Base-by-base conservation (phyloP, 1,139 yeast genomes). In the Magnusiomyces magnusii region DNA sequence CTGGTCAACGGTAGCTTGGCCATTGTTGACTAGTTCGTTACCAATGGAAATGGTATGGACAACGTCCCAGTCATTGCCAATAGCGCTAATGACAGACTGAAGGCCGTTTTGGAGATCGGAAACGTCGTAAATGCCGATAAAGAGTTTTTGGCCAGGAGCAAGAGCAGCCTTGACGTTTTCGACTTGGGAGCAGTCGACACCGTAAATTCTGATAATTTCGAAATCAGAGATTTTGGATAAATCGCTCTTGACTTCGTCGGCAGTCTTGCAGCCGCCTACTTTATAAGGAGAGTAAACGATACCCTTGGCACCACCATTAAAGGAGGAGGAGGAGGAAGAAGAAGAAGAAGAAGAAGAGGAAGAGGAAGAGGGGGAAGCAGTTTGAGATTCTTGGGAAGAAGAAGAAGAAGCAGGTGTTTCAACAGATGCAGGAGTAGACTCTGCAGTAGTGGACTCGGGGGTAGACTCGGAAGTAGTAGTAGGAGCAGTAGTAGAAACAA, bases 281-380 rank as follows among this genome's bases (percentile, higher is more conserved):
- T 84, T 78, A 78, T 90, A 89, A 59, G 96, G 96, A 21, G 96
- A 86, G 77, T 89, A 90, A 28, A 92, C 80, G 69, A 90, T 85
- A 68, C 96, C 97, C 64, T 80, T 81, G 55, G 76, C 72, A 56
- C 76, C 76, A 49, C 68, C 69, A 60, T 65, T 54, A 55, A 70
- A 72, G 54, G 64, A 66, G 36, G 64, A 51, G 55, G 66, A 58
- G 25, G 65, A 52, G 49, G 65, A 27, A 47, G 63, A 15, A 15
- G 66, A 49, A n/a, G 70, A 41, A 54, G 68, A 42, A 42, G 67
- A 54, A 44, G 63, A 53, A 28, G 67, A 15, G 7, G 44, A 19
- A 3, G 44, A 9, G 17, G 19, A 9, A 9, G 44, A 39, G 19
- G 44, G 5, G 17, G 44, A 39, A 39, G 19, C 36, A 13, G 13